Percentiles rank a stretch among this genome's conserved stretches.
These are phyloP conservation scores for Fomitopsis serialis DNA, from an alignment of 768 basidiomycete species.

Conservation along the genomic window DNA sequence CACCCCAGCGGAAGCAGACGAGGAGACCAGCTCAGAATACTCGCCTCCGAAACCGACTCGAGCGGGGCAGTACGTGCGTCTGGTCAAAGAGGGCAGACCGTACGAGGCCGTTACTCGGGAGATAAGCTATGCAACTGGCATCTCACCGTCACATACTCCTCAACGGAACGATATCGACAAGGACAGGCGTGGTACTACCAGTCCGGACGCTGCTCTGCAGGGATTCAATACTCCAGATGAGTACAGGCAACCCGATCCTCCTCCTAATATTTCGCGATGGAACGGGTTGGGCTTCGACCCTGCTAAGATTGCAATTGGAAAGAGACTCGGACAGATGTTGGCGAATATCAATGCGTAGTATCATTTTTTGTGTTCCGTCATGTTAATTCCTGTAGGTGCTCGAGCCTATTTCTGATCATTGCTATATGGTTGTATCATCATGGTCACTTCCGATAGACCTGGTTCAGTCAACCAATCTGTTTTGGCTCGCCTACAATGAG, in stretches of 20 bases:
- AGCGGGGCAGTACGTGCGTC: constrained; percentile 13
- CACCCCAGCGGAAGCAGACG: constrained; percentile 3
- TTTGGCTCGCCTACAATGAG: too few species aligned
- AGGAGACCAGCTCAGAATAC: constrained; percentile 5
- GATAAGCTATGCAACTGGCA: neutral
- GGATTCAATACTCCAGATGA: too few species aligned
- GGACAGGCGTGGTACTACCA: too few species aligned
- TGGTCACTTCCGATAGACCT: too few species aligned
- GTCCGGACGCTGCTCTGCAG: too few species aligned
- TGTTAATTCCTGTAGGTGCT: too few species aligned
- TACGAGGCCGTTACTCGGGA: neutral
- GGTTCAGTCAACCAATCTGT: too few species aligned
- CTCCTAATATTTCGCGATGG: too few species aligned
- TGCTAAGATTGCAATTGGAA: neutral
- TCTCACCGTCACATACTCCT: neutral
- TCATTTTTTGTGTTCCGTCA: too few species aligned
- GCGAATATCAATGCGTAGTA: neutral
- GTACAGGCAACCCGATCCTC: too few species aligned
- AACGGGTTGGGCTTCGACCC: neutral
- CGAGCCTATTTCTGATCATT: too few species aligned
- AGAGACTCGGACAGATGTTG: neutral
- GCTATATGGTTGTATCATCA: too few species aligned
- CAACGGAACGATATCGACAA: neutral
- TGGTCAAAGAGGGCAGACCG: constrained; percentile 8
- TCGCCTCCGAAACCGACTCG: constrained; percentile 20